Evolutionary conservation across 257 asterid species (phyloP).

Genomic region (Capsicum rhomboideum): DNA sequence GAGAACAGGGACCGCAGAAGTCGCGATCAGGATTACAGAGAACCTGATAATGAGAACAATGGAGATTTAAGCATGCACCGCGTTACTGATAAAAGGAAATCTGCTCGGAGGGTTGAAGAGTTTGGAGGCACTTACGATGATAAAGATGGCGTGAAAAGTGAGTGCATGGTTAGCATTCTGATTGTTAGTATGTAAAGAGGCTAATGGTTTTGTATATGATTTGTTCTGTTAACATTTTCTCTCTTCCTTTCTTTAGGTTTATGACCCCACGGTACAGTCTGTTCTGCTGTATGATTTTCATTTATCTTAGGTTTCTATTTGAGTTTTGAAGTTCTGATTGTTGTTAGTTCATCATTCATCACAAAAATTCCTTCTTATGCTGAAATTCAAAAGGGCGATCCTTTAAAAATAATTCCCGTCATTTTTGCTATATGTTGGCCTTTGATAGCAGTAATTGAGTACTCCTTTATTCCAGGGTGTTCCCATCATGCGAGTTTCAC

Average conservation of each 20-base stretch:
- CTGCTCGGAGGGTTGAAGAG: slow-evolving; percentile 48
- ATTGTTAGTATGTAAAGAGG: neutral
- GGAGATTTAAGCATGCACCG: slow-evolving; percentile 47
- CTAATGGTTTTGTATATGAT: neutral
- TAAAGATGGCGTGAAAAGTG: slow-evolving; percentile 61
- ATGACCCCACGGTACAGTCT: neutral
- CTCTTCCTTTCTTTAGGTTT: neutral
- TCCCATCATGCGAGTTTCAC: neutral
- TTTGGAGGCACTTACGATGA: slow-evolving; percentile 51
- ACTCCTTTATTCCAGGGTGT: too few species aligned
- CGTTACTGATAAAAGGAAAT: slow-evolving; percentile 51
- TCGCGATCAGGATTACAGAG: slow-evolving; percentile 51
- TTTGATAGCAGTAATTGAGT: neutral
- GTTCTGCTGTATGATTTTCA: neutral
- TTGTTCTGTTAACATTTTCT: neutral
- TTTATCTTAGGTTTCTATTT: neutral
- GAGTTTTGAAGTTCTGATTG: neutral
- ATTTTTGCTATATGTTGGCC: neutral
- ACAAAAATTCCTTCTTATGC: neutral
- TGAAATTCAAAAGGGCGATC: neutral
- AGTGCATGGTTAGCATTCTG: slow-evolving; percentile 18
- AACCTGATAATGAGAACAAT: slow-evolving; percentile 41
- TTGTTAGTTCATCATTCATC: neutral
- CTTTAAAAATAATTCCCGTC: neutral
- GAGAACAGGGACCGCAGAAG: slow-evolving; percentile 51